A percentile compares a stretch with the other conserved stretches of the same genome.
These are phyloP conservation scores for Omphalotus guepiniiformis DNA, from an alignment of 768 basidiomycete species.

Conservation along the genomic window DNA sequence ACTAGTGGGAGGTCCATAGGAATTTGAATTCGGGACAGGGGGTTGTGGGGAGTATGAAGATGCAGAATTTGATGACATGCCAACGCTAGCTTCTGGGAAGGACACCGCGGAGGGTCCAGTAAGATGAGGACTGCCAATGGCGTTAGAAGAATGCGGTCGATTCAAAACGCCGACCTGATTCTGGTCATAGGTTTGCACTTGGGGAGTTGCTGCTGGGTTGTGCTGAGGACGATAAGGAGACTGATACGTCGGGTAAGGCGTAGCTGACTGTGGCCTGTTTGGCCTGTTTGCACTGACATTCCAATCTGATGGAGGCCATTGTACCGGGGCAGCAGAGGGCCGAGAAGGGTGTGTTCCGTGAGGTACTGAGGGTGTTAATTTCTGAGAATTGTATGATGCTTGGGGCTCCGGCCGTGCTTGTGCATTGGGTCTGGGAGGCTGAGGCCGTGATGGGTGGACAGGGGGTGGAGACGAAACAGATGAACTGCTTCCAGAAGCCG, in stretches of 20 bases:
- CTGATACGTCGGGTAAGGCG: slow-evolving; percentile 1
- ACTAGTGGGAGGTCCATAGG: not conserved
- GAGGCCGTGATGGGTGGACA: slow-evolving; percentile 5
- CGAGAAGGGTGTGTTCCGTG: not conserved
- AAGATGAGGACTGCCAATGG: not conserved
- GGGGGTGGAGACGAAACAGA: slow-evolving; percentile 1
- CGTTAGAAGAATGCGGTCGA: not conserved
- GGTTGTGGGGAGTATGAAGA: not conserved
- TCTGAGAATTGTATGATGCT: not conserved
- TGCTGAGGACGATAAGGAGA: not conserved
- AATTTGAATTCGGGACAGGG: not conserved
- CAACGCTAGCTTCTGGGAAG: not conserved
- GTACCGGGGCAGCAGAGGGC: slow-evolving; percentile 21
- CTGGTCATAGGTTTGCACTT: not conserved
- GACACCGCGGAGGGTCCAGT: not conserved
- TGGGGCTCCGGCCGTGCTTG: not conserved
- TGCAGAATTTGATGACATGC: not conserved
- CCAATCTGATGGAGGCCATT: slow-evolving; percentile 46
- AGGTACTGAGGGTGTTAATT: not conserved
- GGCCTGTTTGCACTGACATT: slow-evolving; percentile 8
- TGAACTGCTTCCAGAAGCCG: not conserved
- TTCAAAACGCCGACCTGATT: not conserved
- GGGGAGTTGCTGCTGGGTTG: not conserved
- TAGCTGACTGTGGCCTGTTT: no score
- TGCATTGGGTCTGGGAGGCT: not conserved